Conservation (phyloP, 768 basidiomycete species). For the Hygrocybe punicea region DNA sequence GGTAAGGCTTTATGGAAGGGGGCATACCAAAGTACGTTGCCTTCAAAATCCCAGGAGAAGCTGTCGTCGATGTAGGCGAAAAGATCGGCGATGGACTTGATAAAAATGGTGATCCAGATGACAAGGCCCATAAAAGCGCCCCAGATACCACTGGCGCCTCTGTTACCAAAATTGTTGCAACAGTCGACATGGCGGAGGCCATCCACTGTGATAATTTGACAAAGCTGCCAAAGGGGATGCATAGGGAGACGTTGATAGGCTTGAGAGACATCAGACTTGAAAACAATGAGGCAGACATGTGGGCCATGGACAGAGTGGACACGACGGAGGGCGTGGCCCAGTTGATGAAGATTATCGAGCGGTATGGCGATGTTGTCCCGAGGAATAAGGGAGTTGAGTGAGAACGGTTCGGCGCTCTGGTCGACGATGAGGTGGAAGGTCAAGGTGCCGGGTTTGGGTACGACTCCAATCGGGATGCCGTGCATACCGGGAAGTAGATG, state of each 20-base stretch:
- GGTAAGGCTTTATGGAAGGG: constrained; percentile 27
- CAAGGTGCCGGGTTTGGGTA: no score
- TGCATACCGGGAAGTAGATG: no score
- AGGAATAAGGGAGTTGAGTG: constrained; percentile 12
- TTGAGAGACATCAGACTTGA: constrained; percentile 38
- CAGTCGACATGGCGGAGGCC: constrained; percentile 9
- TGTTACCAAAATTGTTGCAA: constrained; percentile 11
- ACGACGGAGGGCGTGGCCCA: constrained; percentile 24
- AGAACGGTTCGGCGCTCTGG: constrained; percentile 33
- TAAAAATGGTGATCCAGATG: background rate
- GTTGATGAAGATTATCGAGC: constrained; percentile 35
- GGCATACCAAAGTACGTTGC: constrained; percentile 16
- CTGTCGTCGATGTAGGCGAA: background rate
- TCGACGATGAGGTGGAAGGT: constrained; percentile 41
- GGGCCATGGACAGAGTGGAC: background rate
- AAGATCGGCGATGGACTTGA: background rate
- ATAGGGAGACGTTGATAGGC: constrained; percentile 36
- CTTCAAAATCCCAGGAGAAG: background rate
- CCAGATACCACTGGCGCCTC: constrained; percentile 10
- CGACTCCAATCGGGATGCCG: no score
- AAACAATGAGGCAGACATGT: constrained; percentile 18
- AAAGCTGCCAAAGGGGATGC: constrained; percentile 29
- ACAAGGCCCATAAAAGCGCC: constrained; percentile 10
- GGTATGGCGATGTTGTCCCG: constrained; percentile 22
- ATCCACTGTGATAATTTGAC: constrained; percentile 22